Evolutionary conservation across 176 grass and related monocot species (phyloP), one percentile per base, ranked within the genome.

Genomic region (Cenchrus fungigraminus): DNA sequence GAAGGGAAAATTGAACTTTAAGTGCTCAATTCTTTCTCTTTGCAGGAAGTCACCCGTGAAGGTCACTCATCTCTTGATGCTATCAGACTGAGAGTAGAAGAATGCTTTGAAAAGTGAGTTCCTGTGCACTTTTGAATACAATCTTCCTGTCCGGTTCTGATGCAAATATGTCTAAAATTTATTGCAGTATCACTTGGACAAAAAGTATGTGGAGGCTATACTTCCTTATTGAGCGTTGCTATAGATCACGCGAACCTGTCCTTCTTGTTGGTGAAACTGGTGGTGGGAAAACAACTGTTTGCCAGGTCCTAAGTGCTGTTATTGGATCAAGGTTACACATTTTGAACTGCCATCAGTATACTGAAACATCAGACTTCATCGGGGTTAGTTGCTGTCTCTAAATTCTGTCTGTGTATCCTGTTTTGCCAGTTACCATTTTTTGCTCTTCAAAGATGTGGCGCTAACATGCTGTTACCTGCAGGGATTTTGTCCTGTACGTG

Each of bases 301-400:
- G 95, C 89, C 95, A 98, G 89, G 71, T 98, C 73, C 66, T 98
- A 76, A 98, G 95, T 86, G 77, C 68, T 84, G 80, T 90, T 52
- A 82, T 95, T 43, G 86, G 87, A 69, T 90, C 84, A 17, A 95
- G 86, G 79, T 82, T 98, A 68, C 95, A 93, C 73, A 95, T 90
- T 83, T 92, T 98, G 87, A 98, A 98, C 83, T 98, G 95, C 85
- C 95, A 98, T 79, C 95, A 98, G 81, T 98, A 98, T 85, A 98
- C 95, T 9, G 95, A 98, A 84, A 95, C 95, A 49, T 92, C 95
- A 77, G 95, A 98, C 85, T 98, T 98, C 79, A 95, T 95, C 82
- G 95, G 95, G 95, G 95, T 98, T 14, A 7, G 95, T 90, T 75
- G 20, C 85, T 6, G 65, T 82, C 20, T 55, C 9, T 82, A 61